Conservation (phyloP, 768 basidiomycete genomes). For the Cubamyces sp. region DNA sequence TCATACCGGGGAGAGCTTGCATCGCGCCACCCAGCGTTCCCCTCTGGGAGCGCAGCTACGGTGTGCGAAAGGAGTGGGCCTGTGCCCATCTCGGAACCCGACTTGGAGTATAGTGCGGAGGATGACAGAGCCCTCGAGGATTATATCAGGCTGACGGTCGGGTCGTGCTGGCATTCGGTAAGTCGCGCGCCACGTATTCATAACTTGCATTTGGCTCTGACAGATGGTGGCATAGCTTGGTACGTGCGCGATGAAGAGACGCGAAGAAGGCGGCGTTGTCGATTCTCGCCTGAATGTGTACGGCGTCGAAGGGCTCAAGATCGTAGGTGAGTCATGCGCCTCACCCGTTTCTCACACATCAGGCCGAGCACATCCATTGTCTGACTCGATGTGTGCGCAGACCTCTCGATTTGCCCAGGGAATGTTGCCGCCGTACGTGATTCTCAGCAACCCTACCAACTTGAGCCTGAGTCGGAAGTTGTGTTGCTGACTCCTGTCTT, state of each 20-base stretch:
- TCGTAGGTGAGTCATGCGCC: slow-evolving; percentile 14
- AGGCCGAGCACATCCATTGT: too few relatives aligned
- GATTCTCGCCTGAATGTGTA: slow-evolving; percentile 65
- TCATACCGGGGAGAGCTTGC: slow-evolving; percentile 41
- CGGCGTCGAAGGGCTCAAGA: slow-evolving; percentile 56
- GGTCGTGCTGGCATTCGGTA: slow-evolving; percentile 41
- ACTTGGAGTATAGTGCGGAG: slow-evolving; percentile 38
- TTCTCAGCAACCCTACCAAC: neutral
- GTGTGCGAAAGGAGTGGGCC: slow-evolving; percentile 25
- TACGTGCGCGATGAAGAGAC: slow-evolving; percentile 70
- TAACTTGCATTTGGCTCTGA: neutral
- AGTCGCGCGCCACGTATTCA: neutral
- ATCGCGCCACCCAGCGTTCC: slow-evolving; percentile 37
- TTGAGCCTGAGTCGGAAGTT: neutral
- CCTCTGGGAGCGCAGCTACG: slow-evolving; percentile 32
- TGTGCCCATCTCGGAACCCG: slow-evolving; percentile 33
- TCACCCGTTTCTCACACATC: neutral
- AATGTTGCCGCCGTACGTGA: slow-evolving; percentile 12
- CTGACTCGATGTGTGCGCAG: neutral
- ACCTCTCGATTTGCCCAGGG: slow-evolving; percentile 12
- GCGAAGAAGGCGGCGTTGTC: slow-evolving; percentile 62
- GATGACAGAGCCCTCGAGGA: slow-evolving; percentile 41
- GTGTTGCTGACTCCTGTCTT: neutral
- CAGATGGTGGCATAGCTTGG: slow-evolving; percentile 49
- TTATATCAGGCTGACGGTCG: slow-evolving; percentile 32